Percentiles rank a stretch among this genome's conserved stretches.
Evolutionary conservation across 2,329 filamentous ascomycete species (phyloP).

Genomic region (Byssoonygena ceratinophila): DNA sequence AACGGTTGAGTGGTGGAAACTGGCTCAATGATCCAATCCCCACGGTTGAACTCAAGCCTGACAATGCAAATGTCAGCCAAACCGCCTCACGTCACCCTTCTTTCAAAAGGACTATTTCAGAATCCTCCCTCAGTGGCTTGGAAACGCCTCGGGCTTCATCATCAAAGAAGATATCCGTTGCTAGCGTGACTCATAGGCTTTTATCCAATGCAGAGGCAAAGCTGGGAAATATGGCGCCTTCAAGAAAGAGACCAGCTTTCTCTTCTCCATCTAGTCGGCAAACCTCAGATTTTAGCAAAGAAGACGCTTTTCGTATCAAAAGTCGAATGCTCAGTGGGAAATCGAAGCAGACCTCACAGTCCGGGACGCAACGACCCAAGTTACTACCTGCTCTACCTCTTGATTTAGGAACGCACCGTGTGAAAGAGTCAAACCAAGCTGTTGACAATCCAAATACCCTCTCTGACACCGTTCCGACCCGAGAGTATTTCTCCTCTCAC

Average conservation of each 20-base stretch:
- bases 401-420: neutral
- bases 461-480: neutral
- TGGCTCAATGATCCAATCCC: conserved; percentile 2
- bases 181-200: conserved; percentile 28
- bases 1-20: neutral
- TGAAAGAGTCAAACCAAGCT: neutral
- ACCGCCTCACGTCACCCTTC: neutral
- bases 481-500: conserved; percentile 19
- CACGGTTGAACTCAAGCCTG: conserved; percentile 1
- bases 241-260: neutral
- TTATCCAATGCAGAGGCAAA: conserved; percentile 23
- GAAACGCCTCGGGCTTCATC: conserved; percentile 20
- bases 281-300: neutral
- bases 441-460: neutral
- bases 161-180: conserved; percentile 18
- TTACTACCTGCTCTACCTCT: conserved; percentile 4
- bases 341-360: neutral
- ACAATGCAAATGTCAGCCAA: neutral
- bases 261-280: neutral
- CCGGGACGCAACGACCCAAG: neutral
- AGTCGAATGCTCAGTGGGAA: neutral
- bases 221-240: conserved; percentile 16
- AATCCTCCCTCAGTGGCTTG: conserved; percentile 19
- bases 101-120: conserved; percentile 6
- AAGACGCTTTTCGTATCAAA: neutral